These are phyloP conservation scores for Suhomyces canberraensis DNA, from an alignment of 805 yeast genomes.

Conservation along the genomic window DNA sequence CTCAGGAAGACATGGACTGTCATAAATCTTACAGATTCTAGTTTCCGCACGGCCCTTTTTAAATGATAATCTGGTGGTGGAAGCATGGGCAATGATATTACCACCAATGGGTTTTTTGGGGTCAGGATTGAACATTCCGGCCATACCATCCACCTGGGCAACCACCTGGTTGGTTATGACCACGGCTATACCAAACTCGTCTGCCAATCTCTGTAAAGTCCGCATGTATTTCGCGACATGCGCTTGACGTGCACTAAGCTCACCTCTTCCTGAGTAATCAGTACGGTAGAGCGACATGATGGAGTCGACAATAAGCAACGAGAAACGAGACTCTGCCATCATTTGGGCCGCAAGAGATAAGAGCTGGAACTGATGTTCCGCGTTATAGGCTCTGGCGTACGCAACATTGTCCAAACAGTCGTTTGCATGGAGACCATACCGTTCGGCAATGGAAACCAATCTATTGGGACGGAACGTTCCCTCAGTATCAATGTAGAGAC, in stretches of 20 bases:
- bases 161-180: conserved; percentile 92
- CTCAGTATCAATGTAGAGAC: conserved; percentile 93
- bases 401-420: conserved; percentile 97
- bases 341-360: conserved; percentile 87
- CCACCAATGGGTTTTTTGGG: conserved; percentile 99
- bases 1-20: conserved; percentile 95
- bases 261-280: conserved; percentile 94
- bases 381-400: conserved; percentile 94
- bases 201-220: conserved; percentile 87
- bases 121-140: conserved; percentile 81
- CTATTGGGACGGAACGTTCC: conserved; percentile 95
- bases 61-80: conserved; percentile 88
- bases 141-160: conserved; percentile 95
- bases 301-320: conserved; percentile 90
- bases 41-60: conserved; percentile 90
- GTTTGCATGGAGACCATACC: conserved; percentile 88
- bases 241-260: conserved; percentile 88
- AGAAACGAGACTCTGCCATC: conserved; percentile 94
- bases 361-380: conserved; percentile 89
- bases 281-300: conserved; percentile 96
- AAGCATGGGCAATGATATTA: conserved; percentile 93
- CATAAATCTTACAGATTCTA: conserved; percentile 91
- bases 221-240: conserved; percentile 94
- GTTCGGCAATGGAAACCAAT: conserved; percentile 80
- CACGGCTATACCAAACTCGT: conserved; percentile 96